phyloP scores from a whole-genome alignment of 2,329 filamentous ascomycete genomes.

The Tothia fuscella region DNA sequence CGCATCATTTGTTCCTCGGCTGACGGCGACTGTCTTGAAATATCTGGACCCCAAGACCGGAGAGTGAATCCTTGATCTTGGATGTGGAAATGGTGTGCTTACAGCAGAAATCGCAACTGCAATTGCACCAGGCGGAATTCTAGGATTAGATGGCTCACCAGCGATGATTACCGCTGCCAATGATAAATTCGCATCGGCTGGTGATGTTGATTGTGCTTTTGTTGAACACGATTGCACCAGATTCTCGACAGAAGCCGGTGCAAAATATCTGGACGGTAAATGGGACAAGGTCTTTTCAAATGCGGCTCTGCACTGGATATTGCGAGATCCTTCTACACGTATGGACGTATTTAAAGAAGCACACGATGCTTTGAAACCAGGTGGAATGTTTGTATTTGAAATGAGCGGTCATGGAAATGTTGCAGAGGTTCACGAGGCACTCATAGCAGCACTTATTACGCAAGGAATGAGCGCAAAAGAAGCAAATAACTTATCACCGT shows the following conservation, averaged over 20 bases:
- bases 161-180: constrained; percentile 29
- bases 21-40: constrained; percentile 26
- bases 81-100: constrained; percentile 29
- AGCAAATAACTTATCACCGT: constrained; percentile 44
- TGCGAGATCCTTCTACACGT: constrained; percentile 36
- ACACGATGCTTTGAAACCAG: constrained; percentile 39
- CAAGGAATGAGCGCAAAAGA: constrained; percentile 40
- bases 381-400: constrained; percentile 53
- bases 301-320: constrained; percentile 35
- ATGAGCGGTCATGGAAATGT: constrained; percentile 62
- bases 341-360: constrained; percentile 42
- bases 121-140: constrained; percentile 18
- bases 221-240: constrained; percentile 21
- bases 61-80: constrained; percentile 29
- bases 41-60: constrained; percentile 24
- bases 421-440: constrained; percentile 46
- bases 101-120: constrained; percentile 25
- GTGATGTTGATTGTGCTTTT: constrained; percentile 17
- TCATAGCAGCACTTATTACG: constrained; percentile 40
- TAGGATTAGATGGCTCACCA: constrained; percentile 29
- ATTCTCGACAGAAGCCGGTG: constrained; percentile 15
- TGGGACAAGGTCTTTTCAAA: constrained; percentile 33
- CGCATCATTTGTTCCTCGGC: constrained; percentile 29
- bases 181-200: constrained; percentile 12
- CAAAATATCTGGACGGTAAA: constrained; percentile 11